Evolutionary conservation across 805 yeast genomes (phyloP).

Genomic region (Zygoascus ofunaensis): DNA sequence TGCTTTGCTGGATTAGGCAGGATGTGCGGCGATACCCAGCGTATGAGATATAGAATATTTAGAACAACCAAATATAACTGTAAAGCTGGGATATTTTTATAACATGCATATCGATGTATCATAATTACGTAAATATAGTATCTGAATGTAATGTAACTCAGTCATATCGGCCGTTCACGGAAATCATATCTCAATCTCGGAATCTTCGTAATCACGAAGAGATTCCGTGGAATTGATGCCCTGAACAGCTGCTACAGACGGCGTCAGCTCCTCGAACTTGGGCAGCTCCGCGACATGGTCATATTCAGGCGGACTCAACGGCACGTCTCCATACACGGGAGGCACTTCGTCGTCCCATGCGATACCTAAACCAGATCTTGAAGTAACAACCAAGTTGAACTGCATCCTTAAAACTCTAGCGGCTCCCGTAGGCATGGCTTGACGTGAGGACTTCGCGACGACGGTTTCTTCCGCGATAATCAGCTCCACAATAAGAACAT

Average conservation of each 20-base stretch:
- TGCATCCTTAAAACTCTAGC: conserved; percentile 95
- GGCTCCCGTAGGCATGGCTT: conserved; percentile 61
- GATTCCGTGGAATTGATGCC: conserved; percentile 12
- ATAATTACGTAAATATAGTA: no score
- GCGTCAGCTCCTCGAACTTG: conserved; percentile 14
- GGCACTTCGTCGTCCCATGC: conserved; percentile 99
- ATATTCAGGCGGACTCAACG: conserved; percentile 83
- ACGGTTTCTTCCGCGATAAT: conserved; percentile 82
- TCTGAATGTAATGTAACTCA: no score
- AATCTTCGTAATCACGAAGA: background rate
- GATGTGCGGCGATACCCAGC: no score
- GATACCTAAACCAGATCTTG: conserved; percentile 89
- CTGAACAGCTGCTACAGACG: conserved; percentile 8
- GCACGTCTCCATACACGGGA: conserved; percentile 84
- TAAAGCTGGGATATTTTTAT: no score
- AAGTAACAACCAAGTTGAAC: conserved; percentile 73
- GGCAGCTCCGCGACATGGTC: conserved; percentile 24
- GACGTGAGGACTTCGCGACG: conserved; percentile 21
- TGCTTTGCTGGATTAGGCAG: no score
- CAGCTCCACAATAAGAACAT: conserved; percentile 71
- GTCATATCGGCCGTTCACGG: no score
- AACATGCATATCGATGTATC: no score
- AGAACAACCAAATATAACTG: no score
- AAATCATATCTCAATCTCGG: background rate
- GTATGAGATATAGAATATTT: no score